Evolutionary conservation across 768 basidiomycete species (phyloP).

Genomic region (Suillus weaverae): DNA sequence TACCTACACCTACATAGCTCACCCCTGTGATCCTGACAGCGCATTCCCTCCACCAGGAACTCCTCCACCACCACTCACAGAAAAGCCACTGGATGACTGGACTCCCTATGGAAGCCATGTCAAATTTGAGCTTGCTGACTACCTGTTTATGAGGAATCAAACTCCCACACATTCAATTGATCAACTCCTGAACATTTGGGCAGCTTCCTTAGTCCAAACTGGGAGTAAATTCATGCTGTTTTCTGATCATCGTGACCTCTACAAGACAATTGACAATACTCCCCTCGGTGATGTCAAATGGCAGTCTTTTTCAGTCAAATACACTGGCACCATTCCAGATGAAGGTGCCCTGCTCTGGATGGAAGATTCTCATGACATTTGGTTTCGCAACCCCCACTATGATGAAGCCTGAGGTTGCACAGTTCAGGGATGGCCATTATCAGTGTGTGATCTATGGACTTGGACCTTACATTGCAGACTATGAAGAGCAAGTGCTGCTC

Average conservation of each 20-base stretch:
- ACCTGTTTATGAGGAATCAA: constrained; percentile 21
- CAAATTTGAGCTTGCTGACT: constrained; percentile 21
- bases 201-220: constrained; percentile 11
- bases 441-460: constrained; percentile 32
- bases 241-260: constrained; percentile 19
- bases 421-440: constrained; percentile 16
- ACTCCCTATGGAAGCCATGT: constrained; percentile 11
- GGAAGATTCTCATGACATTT: constrained; percentile 25
- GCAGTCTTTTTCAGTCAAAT: constrained; percentile 24
- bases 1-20: not conserved
- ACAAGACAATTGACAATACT: constrained; percentile 27
- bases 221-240: constrained; percentile 22
- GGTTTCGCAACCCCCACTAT: constrained; percentile 21
- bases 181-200: not conserved
- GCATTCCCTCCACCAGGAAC: constrained; percentile 4
- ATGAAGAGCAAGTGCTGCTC: constrained; percentile 39
- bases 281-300: constrained; percentile 28
- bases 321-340: constrained; percentile 19
- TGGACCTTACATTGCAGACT: constrained; percentile 41
- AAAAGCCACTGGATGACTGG: constrained; percentile 9
- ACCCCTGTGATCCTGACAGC: constrained; percentile 6
- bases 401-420: too few relatives aligned
- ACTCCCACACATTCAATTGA: constrained; percentile 21
- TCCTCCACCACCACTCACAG: constrained; percentile 7
- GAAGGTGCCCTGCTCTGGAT: constrained; percentile 27